Conservation (phyloP, 441 rosid genomes). For the Brassica hybrid region DNA sequence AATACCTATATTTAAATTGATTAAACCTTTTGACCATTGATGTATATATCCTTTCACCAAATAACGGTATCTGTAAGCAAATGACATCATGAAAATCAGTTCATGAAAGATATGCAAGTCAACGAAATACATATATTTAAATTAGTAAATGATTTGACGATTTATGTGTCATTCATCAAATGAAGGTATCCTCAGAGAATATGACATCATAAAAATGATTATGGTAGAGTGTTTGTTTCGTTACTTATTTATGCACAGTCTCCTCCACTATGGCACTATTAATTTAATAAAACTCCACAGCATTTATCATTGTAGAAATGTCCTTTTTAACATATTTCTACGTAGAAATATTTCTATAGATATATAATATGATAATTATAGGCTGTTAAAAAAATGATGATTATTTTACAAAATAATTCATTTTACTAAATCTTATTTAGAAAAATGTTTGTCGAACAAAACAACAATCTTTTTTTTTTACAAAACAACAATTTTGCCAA, state of each 20-base stretch:
- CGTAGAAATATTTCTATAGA: background rate
- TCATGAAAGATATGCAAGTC: conserved; percentile 17
- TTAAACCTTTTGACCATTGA: conserved; percentile 15
- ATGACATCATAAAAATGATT: conserved; percentile 22
- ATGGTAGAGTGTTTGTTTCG: background rate
- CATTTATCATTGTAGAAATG: background rate
- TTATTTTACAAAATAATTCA: background rate
- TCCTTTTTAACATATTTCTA: no score
- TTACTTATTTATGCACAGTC: conserved; percentile 7
- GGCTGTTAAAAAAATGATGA: background rate
- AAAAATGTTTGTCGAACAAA: conserved; percentile 7
- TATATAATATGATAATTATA: background rate
- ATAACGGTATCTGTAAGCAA: background rate
- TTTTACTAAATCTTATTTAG: background rate
- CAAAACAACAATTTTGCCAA: no score
- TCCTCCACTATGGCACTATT: background rate
- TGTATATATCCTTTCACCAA: conserved; percentile 6
- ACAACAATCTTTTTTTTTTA: background rate
- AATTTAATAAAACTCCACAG: background rate
- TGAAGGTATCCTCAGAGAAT: background rate
- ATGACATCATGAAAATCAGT: conserved; percentile 15
- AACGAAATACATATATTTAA: background rate
- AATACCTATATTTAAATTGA: background rate
- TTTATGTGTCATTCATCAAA: conserved; percentile 10
- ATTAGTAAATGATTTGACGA: background rate